A percentile compares a stretch with the other conserved stretches of the same genome.
Evolutionary conservation across 805 yeast species (phyloP).

Genomic region (Vanderwaltozyma yarrowii): DNA sequence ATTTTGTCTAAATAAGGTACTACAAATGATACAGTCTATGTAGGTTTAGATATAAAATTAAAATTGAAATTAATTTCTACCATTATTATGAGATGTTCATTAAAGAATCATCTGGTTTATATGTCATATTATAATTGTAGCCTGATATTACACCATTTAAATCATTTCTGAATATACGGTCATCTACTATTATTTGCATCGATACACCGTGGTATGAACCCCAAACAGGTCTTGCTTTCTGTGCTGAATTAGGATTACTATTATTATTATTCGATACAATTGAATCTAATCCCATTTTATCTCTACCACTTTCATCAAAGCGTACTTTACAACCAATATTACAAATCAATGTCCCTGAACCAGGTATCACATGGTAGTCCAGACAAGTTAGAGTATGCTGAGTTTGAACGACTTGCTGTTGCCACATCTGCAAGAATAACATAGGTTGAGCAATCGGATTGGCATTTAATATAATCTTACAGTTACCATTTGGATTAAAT

Average conservation of each 20-base stretch:
- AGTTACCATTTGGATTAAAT: slow-evolving; percentile 14
- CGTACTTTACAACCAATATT: slow-evolving; percentile 49
- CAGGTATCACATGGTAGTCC: slow-evolving; percentile 61
- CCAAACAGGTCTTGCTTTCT: slow-evolving; percentile 43
- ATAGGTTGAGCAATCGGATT: slow-evolving; percentile 23
- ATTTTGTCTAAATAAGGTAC: too few species aligned
- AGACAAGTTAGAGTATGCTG: slow-evolving; percentile 54
- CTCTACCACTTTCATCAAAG: slow-evolving; percentile 68
- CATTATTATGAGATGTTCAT: slow-evolving; percentile 13
- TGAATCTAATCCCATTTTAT: slow-evolving; percentile 54
- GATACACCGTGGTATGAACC: slow-evolving; percentile 65
- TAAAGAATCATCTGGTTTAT: slow-evolving; percentile 45
- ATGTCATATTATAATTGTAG: slow-evolving; percentile 57
- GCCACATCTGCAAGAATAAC: slow-evolving; percentile 26
- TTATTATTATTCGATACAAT: slow-evolving; percentile 29
- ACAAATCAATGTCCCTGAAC: slow-evolving; percentile 44
- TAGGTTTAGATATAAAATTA: too few species aligned
- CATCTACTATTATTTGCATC: slow-evolving; percentile 47
- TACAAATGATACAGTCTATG: too few species aligned
- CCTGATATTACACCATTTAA: slow-evolving; percentile 37
- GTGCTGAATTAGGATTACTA: slow-evolving; percentile 7
- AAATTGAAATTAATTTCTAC: too few species aligned
- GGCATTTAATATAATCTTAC: slow-evolving; percentile 25
- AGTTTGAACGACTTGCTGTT: slow-evolving; percentile 31
- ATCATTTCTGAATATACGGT: slow-evolving; percentile 30